Conservation (phyloP, 192 early-diverging fungal genomes). For the Backusella psychrophila region DNA sequence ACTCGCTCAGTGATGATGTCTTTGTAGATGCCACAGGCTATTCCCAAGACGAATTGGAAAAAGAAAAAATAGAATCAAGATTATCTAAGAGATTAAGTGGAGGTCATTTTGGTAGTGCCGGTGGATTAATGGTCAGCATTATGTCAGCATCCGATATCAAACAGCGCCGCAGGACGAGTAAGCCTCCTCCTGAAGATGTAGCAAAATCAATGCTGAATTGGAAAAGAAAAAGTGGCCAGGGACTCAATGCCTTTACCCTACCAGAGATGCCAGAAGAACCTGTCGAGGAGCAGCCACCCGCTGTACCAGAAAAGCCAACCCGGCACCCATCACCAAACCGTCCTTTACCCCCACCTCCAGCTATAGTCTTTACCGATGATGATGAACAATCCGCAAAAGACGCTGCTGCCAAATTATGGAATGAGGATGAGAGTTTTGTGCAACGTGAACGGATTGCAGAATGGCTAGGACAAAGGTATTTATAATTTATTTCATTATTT, state of each 20-base stretch:
- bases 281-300: background rate
- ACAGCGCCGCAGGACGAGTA: background rate
- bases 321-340: background rate
- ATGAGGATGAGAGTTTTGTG: conserved; percentile 46
- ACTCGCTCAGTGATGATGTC: conserved; percentile 1
- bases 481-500: conserved; percentile 8
- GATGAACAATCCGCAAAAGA: conserved; percentile 20
- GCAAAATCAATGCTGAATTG: conserved; percentile 19
- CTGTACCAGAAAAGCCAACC: background rate
- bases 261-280: background rate
- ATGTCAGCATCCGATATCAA: conserved; percentile 9
- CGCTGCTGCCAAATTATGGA: conserved; percentile 24
- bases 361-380: background rate
- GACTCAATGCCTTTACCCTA: background rate
- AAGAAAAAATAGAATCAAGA: conserved; percentile 16
- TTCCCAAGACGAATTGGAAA: conserved; percentile 31
- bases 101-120: conserved; percentile 39
- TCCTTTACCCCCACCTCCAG: conserved; percentile 12
- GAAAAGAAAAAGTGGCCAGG: conserved; percentile 7
- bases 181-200: conserved; percentile 17
- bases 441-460: conserved; percentile 44
- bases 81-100: conserved; percentile 37
- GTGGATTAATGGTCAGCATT: conserved; percentile 35
- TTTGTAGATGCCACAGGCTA: conserved; percentile 36
- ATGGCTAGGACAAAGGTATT: conserved; percentile 46